Evolutionary conservation across 2,329 filamentous ascomycete species (phyloP), one percentile per base, ranked within the genome.

Genomic region (Aspergillus uvarum): DNA sequence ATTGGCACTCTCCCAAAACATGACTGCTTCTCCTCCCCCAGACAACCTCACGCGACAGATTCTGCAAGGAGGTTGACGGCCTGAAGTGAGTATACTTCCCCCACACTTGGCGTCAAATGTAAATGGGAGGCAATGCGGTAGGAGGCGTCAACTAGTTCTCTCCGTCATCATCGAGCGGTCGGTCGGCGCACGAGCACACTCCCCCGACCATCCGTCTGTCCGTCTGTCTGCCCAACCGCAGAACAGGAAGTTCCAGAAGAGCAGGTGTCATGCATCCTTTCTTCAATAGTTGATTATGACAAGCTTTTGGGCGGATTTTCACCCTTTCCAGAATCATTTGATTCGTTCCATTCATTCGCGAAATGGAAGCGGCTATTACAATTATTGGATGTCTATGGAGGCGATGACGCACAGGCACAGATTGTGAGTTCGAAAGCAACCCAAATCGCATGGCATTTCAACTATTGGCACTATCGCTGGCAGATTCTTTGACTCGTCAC

Each of bases 401-500:
- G 16, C 49, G 51, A 54, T 59, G 55, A 59, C 54, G 51, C 59
- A 53, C 24, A 54, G 42, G 51, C 59, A 53, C 21, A 54, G 42
- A 26, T 52, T 51, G 24, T 32, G 51, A 51, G 21, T 56, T 51
- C 51, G 54, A n/a, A 12, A 42, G 16, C 38, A n/a, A 42, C 44
- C 44, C 50, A 47, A 53, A 35, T 52, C 55, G 52, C 55, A 58
- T 61, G 53, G 61, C 61, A 61, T 63, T 47, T 62, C 48, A 53
- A 58, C 54, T 58, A 62, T 59, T 32, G 51, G 42, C 38, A 42
- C 42, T 51, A 48, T 26, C 24, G 48, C 35, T 24, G 19, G 60
- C 50, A 49, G 51, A 52, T 47, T 57, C 54, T 49, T 44, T 60
- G 59, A 60, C 60, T 67, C 64, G 47, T 67, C 64, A 66, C 56